Evolutionary conservation across 345 rosid species (phyloP).

Genomic region (Bruguiera parviflora): DNA sequence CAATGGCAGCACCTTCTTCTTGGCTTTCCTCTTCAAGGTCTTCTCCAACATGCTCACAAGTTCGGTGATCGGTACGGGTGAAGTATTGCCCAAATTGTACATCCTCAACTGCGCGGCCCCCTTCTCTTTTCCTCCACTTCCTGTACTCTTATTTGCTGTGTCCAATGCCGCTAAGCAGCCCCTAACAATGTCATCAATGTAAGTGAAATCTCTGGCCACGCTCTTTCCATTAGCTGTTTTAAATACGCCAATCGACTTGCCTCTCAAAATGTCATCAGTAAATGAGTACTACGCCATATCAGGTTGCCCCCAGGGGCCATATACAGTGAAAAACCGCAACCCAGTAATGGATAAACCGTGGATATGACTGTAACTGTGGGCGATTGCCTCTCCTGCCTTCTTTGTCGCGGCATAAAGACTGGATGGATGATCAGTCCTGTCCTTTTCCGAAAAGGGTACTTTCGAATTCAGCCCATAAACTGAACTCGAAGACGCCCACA

Average conservation of each 20-base stretch:
- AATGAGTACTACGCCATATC: slow-evolving; percentile 77
- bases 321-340: slow-evolving; percentile 57
- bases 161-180: slow-evolving; percentile 63
- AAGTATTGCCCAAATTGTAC: slow-evolving; percentile 60
- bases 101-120: slow-evolving; percentile 41
- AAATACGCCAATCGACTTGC: slow-evolving; percentile 46
- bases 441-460: slow-evolving; percentile 62
- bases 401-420: no score
- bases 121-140: slow-evolving; percentile 45
- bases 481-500: slow-evolving; percentile 76
- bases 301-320: slow-evolving; percentile 76
- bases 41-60: slow-evolving; percentile 61
- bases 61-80: slow-evolving; percentile 51
- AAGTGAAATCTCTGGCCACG: slow-evolving; percentile 68
- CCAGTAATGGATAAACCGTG: slow-evolving; percentile 62
- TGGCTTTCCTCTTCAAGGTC: slow-evolving; percentile 56
- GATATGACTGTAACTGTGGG: slow-evolving; percentile 62
- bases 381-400: slow-evolving; percentile 51
- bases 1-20: slow-evolving; percentile 51
- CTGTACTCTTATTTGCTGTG: slow-evolving; percentile 41
- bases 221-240: slow-evolving; percentile 50
- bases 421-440: no score
- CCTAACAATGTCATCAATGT: slow-evolving; percentile 64
- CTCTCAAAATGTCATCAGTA: slow-evolving; percentile 52
- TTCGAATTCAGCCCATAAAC: slow-evolving; percentile 60